Conservation (phyloP, 352 stramenopile species). For the Pythium grandisporangium region DNA sequence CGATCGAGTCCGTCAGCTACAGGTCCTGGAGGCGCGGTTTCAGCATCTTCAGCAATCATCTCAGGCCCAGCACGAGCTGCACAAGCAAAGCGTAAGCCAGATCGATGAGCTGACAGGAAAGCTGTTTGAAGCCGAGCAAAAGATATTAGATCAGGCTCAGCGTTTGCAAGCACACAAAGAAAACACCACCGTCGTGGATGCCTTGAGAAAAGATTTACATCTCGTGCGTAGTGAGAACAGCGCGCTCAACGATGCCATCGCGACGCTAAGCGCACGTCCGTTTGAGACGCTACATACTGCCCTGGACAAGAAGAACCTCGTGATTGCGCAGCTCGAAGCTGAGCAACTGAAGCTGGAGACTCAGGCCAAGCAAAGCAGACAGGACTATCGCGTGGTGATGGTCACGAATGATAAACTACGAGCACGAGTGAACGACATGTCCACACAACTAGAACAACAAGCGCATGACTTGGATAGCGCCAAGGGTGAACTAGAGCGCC, state of each 20-base stretch:
- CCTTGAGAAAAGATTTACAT: conserved; percentile 35
- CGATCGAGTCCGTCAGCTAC: conserved; percentile 30
- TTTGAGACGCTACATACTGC: conserved; percentile 38
- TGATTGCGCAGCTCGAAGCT: conserved; percentile 37
- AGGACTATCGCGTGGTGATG: conserved; percentile 13
- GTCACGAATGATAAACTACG: conserved; percentile 15
- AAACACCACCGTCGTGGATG: conserved; percentile 15
- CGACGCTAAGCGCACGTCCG: conserved; percentile 34
- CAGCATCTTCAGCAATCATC: conserved; percentile 29
- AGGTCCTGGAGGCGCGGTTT: conserved; percentile 46
- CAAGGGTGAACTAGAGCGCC: conserved; percentile 19
- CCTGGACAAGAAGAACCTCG: conserved; percentile 27
- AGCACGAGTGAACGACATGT: conserved; percentile 7
- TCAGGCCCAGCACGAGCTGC: conserved; percentile 22
- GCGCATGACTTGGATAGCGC: conserved; percentile 14
- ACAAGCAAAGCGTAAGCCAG: conserved; percentile 20
- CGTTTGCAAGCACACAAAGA: conserved; percentile 26
- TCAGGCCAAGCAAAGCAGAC: conserved; percentile 9
- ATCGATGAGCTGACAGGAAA: conserved; percentile 29
- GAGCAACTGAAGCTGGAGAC: conserved; percentile 12
- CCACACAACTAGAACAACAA: conserved; percentile 9
- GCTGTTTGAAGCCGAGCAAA: conserved; percentile 35
- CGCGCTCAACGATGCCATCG: conserved; percentile 34
- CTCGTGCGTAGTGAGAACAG: conserved; percentile 44
- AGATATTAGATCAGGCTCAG: conserved; percentile 22